Evolutionary conservation across 179 eudicot species (phyloP).

Genomic region (Corrigiola litoralis): DNA sequence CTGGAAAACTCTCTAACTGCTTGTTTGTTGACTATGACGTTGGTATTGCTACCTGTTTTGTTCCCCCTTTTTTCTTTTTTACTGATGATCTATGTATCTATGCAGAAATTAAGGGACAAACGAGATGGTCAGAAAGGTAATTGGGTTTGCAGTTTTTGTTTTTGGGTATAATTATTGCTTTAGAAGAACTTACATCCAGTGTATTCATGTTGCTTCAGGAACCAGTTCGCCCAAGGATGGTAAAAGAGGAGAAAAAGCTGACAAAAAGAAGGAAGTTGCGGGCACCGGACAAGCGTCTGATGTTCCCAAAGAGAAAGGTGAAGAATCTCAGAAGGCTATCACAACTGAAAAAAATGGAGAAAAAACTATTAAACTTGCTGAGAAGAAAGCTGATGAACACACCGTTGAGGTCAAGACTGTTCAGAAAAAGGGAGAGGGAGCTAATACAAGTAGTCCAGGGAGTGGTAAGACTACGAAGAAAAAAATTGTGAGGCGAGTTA

Average conservation of each 20-base stretch:
- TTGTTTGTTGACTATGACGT: neutral
- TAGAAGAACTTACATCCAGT: neutral
- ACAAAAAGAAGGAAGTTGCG: slow-evolving; percentile 35
- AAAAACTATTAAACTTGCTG: slow-evolving; percentile 26
- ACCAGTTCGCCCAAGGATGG: slow-evolving; percentile 33
- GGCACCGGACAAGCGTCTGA: slow-evolving; percentile 26
- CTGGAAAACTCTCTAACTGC: neutral
- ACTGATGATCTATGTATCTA: slow-evolving; percentile 5
- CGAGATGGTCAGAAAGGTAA: slow-evolving; percentile 61
- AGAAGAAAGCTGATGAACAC: slow-evolving; percentile 27
- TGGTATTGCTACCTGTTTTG: neutral
- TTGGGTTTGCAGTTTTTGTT: neutral
- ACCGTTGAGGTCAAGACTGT: slow-evolving; percentile 30
- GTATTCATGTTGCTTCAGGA: slow-evolving; percentile 9
- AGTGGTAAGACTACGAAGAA: slow-evolving; percentile 52
- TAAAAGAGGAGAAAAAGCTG: slow-evolving; percentile 39
- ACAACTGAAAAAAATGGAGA: slow-evolving; percentile 27
- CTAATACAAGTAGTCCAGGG: slow-evolving; percentile 22
- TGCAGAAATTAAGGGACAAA: slow-evolving; percentile 61
- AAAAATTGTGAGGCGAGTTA: slow-evolving; percentile 66
- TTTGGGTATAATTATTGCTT: slow-evolving; percentile 2
- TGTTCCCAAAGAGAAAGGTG: slow-evolving; percentile 35
- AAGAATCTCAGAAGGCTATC: slow-evolving; percentile 20
- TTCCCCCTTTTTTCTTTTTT: neutral
- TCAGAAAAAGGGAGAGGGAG: slow-evolving; percentile 36